A percentile compares a stretch with the other conserved stretches of the same genome.
These are phyloP conservation scores for Penicillium salamii DNA, from an alignment of 495 filamentous ascomycete genomes.

Conservation along the genomic window DNA sequence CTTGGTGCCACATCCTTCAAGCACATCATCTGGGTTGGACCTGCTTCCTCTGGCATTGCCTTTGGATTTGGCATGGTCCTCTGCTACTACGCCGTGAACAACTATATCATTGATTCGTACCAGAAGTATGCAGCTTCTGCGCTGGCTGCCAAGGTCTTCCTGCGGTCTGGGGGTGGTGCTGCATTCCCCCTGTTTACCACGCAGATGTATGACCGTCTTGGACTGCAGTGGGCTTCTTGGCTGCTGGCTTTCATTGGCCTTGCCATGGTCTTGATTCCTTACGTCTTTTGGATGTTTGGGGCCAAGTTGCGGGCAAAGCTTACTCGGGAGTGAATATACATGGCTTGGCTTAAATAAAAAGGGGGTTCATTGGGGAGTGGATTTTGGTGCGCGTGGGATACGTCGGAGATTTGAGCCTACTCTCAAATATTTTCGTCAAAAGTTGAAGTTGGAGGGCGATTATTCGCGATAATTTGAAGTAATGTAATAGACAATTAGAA, in stretches of 20 bases:
- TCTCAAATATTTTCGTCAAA: too few relatives aligned
- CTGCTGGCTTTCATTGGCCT: constrained; percentile 53
- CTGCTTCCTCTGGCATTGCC: constrained; percentile 57
- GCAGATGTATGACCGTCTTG: constrained; percentile 52
- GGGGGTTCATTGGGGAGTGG: too few relatives aligned
- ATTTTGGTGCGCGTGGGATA: too few relatives aligned
- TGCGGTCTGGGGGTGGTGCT: constrained; percentile 33
- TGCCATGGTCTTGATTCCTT: constrained; percentile 45
- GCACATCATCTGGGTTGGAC: constrained; percentile 61
- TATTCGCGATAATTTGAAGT: too few relatives aligned
- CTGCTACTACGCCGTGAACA: constrained; percentile 66
- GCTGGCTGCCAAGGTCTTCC: constrained; percentile 33
- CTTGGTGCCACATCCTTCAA: constrained; percentile 61
- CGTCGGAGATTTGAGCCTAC: too few relatives aligned
- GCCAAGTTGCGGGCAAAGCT: constrained; percentile 21
- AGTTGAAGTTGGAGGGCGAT: too few relatives aligned
- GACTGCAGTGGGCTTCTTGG: constrained; percentile 56
- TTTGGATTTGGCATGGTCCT: constrained; percentile 69
- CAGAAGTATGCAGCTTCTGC: constrained; percentile 35
- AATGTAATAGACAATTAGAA: too few relatives aligned
- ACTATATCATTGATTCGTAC: constrained; percentile 70
- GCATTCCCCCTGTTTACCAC: constrained; percentile 48
- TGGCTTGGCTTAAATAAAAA: too few relatives aligned
- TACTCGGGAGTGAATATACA: constrained; percentile 7
- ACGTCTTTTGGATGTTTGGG: constrained; percentile 38